A percentile compares a stretch with the other conserved stretches of the same genome.
These are phyloP conservation scores for Naegleria fowleri DNA, from an alignment of 208 protist genomes.

Conservation along the genomic window DNA sequence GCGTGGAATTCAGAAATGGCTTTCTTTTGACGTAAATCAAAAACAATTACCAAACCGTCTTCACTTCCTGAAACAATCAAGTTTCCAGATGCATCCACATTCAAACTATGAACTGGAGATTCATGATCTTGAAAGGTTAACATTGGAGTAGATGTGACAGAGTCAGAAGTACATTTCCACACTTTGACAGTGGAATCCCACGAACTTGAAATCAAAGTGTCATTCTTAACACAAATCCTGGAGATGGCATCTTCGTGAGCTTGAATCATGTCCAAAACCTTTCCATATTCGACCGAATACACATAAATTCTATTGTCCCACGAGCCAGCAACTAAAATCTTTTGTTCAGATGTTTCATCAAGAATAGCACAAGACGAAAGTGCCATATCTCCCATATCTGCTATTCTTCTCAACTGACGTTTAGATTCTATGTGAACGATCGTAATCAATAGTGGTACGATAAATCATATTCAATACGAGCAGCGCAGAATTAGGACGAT, in stretches of 20 bases:
- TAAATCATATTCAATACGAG: no score
- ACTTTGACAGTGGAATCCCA: background rate
- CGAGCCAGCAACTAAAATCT: background rate
- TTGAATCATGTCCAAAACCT: background rate
- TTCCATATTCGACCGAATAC: slow-evolving; percentile 16
- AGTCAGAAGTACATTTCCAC: background rate
- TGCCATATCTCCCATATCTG: slow-evolving; percentile 17
- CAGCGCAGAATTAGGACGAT: no score
- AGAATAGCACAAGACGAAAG: background rate
- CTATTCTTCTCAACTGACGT: slow-evolving; percentile 17
- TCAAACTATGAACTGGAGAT: background rate
- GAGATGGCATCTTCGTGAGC: slow-evolving; percentile 2
- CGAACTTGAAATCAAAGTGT: background rate
- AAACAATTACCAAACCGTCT: background rate
- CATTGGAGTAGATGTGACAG: background rate
- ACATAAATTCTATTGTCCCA: slow-evolving; percentile 10
- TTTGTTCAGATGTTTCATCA: background rate
- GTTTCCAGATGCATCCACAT: background rate
- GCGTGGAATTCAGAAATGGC: background rate
- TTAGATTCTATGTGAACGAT: background rate
- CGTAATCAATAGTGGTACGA: no score
- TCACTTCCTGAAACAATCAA: background rate
- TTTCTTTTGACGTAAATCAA: slow-evolving; percentile 1
- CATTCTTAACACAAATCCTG: background rate
- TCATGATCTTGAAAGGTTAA: background rate